Evolutionary conservation across 129 eudicot species (phyloP).

Genomic region (Arctium minus): DNA sequence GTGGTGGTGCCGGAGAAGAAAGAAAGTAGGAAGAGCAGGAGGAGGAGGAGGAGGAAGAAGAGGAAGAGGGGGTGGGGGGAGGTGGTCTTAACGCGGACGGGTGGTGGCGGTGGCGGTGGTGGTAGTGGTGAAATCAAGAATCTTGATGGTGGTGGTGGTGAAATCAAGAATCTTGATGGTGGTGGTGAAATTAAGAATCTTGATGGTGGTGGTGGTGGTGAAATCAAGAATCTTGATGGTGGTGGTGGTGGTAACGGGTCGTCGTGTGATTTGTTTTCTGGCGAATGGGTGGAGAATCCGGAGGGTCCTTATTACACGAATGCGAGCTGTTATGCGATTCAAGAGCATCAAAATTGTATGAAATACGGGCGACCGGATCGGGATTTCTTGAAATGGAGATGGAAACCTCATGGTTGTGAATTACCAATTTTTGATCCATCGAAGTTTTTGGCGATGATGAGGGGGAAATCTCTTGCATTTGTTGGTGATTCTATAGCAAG

Average conservation of each 20-base stretch:
- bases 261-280: slow-evolving; percentile 55
- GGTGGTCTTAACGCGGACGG: neutral
- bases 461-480: slow-evolving; percentile 78
- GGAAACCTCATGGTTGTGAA: slow-evolving; percentile 75
- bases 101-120: neutral
- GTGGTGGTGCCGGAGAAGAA: neutral
- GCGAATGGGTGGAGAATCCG: slow-evolving; percentile 70
- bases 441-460: slow-evolving; percentile 56
- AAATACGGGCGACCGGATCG: slow-evolving; percentile 61
- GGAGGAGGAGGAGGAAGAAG: slow-evolving; percentile 12
- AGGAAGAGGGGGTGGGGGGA: slow-evolving; percentile 7
- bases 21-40: slow-evolving; percentile 7
- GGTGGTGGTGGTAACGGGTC: slow-evolving; percentile 10
- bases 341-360: slow-evolving; percentile 81
- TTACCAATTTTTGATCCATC: slow-evolving; percentile 55
- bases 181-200: neutral
- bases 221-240: neutral
- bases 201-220: neutral
- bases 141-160: neutral
- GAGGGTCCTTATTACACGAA: slow-evolving; percentile 72
- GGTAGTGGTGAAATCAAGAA: neutral
- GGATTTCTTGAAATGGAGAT: slow-evolving; percentile 73
- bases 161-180: neutral
- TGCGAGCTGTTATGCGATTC: slow-evolving; percentile 55
- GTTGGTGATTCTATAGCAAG: slow-evolving; percentile 87